Conservation (phyloP, 768 basidiomycete genomes). For the Rhizopogon sp. region DNA sequence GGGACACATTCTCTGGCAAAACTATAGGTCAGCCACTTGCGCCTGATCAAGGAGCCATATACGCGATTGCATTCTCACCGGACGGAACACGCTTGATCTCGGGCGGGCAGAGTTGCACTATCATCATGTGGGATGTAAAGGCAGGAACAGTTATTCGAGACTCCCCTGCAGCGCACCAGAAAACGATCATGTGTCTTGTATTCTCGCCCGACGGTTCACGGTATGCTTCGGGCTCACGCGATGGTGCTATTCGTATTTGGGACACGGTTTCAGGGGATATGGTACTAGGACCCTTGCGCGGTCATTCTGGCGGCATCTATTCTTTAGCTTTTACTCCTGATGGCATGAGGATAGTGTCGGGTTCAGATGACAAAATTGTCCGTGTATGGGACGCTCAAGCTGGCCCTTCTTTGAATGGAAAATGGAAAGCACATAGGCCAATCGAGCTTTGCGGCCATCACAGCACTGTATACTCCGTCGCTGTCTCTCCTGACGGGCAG, state of each 20-base stretch:
- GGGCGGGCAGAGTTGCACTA: constrained; percentile 19
- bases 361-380: constrained; percentile 24
- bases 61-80: constrained; percentile 24
- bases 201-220: constrained; percentile 22
- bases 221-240: constrained; percentile 28
- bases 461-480: constrained; percentile 21
- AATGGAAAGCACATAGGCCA: constrained; percentile 2
- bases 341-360: constrained; percentile 22
- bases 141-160: constrained; percentile 10
- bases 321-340: constrained; percentile 26
- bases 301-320: constrained; percentile 16
- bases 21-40: constrained; percentile 9
- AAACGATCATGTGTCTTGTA: constrained; percentile 20
- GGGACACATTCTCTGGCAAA: constrained; percentile 22
- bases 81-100: constrained; percentile 22
- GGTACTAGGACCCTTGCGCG: constrained; percentile 10
- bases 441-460: constrained; percentile 15
- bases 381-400: constrained; percentile 24
- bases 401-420: constrained; percentile 10
- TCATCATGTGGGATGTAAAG: constrained; percentile 20
- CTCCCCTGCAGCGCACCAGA: constrained; percentile 19
- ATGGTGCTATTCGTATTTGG: constrained; percentile 24
- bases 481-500: constrained; percentile 25
- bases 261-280: constrained; percentile 15
- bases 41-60: constrained; percentile 17